Evolutionary conservation across 2,329 filamentous ascomycete species (phyloP).

Genomic region (Ophiostoma angusticollis): DNA sequence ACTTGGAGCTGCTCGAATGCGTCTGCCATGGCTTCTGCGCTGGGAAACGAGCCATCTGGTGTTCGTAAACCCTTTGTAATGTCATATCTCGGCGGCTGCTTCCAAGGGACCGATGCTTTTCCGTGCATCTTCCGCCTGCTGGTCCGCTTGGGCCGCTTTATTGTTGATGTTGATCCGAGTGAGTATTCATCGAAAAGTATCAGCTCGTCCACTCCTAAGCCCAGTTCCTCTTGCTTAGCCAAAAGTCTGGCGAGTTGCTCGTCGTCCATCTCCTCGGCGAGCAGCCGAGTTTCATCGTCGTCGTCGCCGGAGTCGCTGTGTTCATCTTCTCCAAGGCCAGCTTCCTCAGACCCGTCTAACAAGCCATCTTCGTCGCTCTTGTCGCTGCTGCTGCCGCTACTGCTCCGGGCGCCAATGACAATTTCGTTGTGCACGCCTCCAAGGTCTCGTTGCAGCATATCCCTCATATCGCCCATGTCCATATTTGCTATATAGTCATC

Average conservation of each 20-base stretch:
- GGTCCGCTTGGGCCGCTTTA: not conserved
- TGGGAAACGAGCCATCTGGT: conserved; percentile 23
- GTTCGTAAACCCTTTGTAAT: not conserved
- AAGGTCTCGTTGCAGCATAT: conserved; percentile 24
- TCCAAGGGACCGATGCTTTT: not conserved
- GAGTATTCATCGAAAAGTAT: conserved; percentile 38
- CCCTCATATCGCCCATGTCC: conserved; percentile 27
- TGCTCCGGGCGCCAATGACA: conserved; percentile 10
- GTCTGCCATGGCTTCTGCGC: conserved; percentile 30
- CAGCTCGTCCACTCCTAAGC: conserved; percentile 45
- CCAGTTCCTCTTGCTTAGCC: conserved; percentile 50
- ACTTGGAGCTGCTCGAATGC: conserved; percentile 62
- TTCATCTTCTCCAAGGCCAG: conserved; percentile 23
- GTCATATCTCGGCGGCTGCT: not conserved
- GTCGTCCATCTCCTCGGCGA: conserved; percentile 44
- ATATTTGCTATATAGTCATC: conserved; percentile 63
- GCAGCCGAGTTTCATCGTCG: conserved; percentile 27
- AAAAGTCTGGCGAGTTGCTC: conserved; percentile 49
- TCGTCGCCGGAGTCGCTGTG: conserved; percentile 3
- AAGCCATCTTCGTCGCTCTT: conserved; percentile 11
- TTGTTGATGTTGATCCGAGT: conserved; percentile 9
- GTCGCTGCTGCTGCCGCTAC: not conserved
- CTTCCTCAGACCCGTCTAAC: conserved; percentile 19
- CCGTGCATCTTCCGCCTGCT: not conserved
- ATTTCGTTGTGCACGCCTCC: conserved; percentile 31